A percentile compares a stretch with the other conserved stretches of the same genome.
Conservation (phyloP, 768 basidiomycete species). For the Coprinopsis strossmayeri region DNA sequence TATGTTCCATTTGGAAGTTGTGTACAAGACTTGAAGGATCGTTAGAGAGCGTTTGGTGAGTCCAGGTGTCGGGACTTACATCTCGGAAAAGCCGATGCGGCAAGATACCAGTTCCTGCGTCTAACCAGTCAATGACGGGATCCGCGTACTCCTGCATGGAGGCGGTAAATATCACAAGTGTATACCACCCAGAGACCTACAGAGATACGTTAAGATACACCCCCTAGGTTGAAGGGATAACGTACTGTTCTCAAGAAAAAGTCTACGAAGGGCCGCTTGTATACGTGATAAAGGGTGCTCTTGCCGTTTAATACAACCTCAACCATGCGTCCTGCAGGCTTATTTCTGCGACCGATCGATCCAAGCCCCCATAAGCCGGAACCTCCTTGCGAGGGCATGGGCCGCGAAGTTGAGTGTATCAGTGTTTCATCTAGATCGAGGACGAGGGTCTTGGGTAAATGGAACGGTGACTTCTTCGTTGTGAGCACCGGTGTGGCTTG, state of each 20-base stretch:
- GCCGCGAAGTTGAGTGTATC: constrained; percentile 92
- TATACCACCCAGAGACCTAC: constrained; percentile 97
- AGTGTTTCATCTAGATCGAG: constrained; percentile 98
- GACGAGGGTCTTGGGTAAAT: constrained; percentile 88
- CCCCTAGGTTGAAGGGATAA: background rate
- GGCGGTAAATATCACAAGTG: constrained; percentile 96
- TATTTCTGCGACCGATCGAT: constrained; percentile 47
- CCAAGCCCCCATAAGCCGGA: constrained; percentile 59
- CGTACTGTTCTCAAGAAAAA: constrained; percentile 33
- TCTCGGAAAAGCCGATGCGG: constrained; percentile 88
- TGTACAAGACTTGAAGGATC: constrained; percentile 81
- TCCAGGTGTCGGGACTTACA: constrained; percentile 35
- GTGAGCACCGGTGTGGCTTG: constrained; percentile 44
- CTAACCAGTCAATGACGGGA: constrained; percentile 99
- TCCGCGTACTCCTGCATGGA: constrained; percentile 99
- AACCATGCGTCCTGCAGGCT: constrained; percentile 77
- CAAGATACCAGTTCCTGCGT: constrained; percentile 89
- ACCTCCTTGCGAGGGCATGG: constrained; percentile 45
- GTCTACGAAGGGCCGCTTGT: constrained; percentile 97
- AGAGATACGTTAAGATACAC: background rate
- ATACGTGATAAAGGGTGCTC: constrained; percentile 94
- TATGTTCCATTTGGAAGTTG: constrained; percentile 90
- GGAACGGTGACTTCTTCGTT: constrained; percentile 63
- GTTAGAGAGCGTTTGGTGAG: constrained; percentile 7
- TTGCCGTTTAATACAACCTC: constrained; percentile 87